Conservation (phyloP, 495 filamentous ascomycete genomes). For the Amphirosellinia nigrospora region DNA sequence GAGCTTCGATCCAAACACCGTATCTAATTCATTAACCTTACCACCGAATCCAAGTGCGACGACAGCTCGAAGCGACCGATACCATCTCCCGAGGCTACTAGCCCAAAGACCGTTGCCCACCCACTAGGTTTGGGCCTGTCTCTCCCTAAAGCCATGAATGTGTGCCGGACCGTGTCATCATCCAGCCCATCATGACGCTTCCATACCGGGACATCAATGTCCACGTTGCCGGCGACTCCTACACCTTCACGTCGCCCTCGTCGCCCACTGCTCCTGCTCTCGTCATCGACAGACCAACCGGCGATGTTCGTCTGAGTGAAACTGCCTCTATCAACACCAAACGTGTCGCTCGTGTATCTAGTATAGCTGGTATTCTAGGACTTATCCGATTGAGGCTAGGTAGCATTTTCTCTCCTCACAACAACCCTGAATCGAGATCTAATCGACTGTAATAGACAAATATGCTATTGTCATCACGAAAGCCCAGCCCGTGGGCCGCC, state of each 20-base stretch:
- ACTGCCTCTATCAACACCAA: conserved; percentile 73
- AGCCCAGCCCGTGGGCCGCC: conserved; percentile 83
- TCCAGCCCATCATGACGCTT: conserved; percentile 57
- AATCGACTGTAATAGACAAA: conserved; percentile 68
- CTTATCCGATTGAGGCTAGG: conserved; percentile 89
- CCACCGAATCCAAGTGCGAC: background rate
- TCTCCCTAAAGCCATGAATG: conserved; percentile 27
- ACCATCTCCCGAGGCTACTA: background rate
- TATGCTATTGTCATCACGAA: conserved; percentile 98
- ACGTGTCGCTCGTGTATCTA: conserved; percentile 74
- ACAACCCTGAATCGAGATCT: conserved; percentile 8
- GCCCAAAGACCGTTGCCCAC: background rate
- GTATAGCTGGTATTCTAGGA: conserved; percentile 92
- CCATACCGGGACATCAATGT: conserved; percentile 97
- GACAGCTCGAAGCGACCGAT: background rate
- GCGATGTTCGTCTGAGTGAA: conserved; percentile 85
- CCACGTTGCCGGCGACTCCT: conserved; percentile 86
- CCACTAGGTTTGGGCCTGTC: background rate
- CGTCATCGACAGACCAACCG: conserved; percentile 89
- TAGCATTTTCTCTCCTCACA: conserved; percentile 46
- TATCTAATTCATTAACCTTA: background rate
- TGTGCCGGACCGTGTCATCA: conserved; percentile 22
- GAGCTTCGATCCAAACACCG: conserved; percentile 8
- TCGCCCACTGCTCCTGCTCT: conserved; percentile 86
- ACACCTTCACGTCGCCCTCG: conserved; percentile 96